Base-by-base conservation (phyloP, 1,284 basidiomycete species). In the Microstroma glucosiphilum region DNA sequence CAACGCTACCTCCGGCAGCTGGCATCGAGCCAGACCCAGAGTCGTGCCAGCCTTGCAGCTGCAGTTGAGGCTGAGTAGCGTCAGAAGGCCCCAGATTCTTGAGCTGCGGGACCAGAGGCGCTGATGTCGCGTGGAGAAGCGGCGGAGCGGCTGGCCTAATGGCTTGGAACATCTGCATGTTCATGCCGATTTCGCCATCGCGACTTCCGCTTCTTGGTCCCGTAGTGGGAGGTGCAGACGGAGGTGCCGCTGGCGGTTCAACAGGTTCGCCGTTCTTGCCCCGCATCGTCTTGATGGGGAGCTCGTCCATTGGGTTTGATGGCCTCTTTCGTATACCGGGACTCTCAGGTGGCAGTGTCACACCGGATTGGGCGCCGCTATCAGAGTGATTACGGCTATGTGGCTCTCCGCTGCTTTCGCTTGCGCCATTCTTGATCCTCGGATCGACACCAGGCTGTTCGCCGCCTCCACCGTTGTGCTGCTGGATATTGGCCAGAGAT, bases 401-500 rank as follows among this genome's bases (percentile, higher is more conserved):
- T 13, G 49, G 40, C 8, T 17, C 57, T n/a, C 43, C 43, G 43
- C 43, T 37, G 51, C 42, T 46, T 7, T 17, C 60, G 17, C 25
- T 61, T 59, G 40, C 30, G 21, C 13, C 51, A 26, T n/a, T 17
- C 56, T 7, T 23, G 23, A 13, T 59, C 57, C 26, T 37, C 42
- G 46, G 19, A 21, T 25, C 23, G 2, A 17, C 30, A 8, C 41
- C 37, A 23, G 19, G 42, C 19, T n/a, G 40, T 46, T 17, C 25
- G 15, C 17, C 23, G 25, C n/a, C 51, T 23, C 19, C 26, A 25
- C 25, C 26, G n/a, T 23, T 21, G 19, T 15, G n/a, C 51, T 2
- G 25, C 25, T n/a, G n/a, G 13, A 37, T n/a, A 25, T 56, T 23
- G 6, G 71, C 67, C 21, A 71, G 65, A 51, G 69, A 71, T 21